phyloP scores from a whole-genome alignment of 2,329 filamentous ascomycete genomes.

The Sphaerulina populicola region DNA sequence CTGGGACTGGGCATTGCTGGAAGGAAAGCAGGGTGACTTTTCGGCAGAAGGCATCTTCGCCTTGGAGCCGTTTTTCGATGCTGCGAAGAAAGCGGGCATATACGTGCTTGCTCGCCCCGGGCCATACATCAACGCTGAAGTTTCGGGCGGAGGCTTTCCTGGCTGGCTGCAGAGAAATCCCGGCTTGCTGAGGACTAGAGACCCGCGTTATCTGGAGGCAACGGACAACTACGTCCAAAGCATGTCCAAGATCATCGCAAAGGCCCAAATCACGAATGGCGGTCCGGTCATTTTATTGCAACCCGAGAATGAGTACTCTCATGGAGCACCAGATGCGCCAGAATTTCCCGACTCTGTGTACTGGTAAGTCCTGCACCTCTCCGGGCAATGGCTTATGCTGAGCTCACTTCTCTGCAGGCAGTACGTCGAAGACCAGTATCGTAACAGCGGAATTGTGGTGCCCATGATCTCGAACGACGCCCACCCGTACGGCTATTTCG shows the following conservation, averaged over 20 bases:
- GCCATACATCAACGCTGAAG: slow-evolving; percentile 64
- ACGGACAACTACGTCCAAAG: slow-evolving; percentile 59
- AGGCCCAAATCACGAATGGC: slow-evolving; percentile 72
- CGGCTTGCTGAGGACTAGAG: slow-evolving; percentile 55
- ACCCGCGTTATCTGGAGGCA: slow-evolving; percentile 54
- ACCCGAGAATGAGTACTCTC: slow-evolving; percentile 72
- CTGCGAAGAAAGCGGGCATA: slow-evolving; percentile 62
- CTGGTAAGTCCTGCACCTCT: slow-evolving; percentile 37
- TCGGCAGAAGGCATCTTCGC: slow-evolving; percentile 63
- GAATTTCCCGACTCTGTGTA: slow-evolving; percentile 60
- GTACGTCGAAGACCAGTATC: slow-evolving; percentile 56
- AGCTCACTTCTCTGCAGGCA: neutral
- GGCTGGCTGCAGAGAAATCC: slow-evolving; percentile 68
- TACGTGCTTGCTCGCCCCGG: slow-evolving; percentile 57
- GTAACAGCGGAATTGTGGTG: slow-evolving; percentile 60
- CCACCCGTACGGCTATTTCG: slow-evolving; percentile 51
- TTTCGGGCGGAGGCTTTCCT: slow-evolving; percentile 67
- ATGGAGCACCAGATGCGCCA: slow-evolving; percentile 40
- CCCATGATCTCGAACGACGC: slow-evolving; percentile 71
- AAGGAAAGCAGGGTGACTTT: slow-evolving; percentile 64
- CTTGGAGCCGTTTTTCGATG: slow-evolving; percentile 66
- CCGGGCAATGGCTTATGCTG: neutral
- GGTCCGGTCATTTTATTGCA: slow-evolving; percentile 72
- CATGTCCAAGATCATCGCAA: slow-evolving; percentile 59
- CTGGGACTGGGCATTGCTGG: slow-evolving; percentile 66